These are phyloP conservation scores for Jamesozyma hellenica DNA, from an alignment of 805 yeast genomes.

Conservation along the genomic window DNA sequence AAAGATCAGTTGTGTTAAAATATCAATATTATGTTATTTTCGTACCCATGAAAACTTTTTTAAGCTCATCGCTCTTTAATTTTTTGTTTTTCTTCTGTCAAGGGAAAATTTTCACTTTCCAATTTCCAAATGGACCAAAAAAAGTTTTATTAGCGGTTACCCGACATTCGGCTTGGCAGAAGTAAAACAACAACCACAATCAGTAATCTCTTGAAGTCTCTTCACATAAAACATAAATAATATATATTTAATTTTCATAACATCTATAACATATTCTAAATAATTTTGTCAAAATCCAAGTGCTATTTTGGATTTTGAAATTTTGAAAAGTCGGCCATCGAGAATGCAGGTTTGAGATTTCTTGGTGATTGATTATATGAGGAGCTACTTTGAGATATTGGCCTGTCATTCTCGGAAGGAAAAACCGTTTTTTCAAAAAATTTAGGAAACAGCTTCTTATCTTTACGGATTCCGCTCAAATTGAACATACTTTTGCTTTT, in stretches of 20 bases:
- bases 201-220: too few relatives aligned
- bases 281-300: neutral
- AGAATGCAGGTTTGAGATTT: slow-evolving; percentile 5
- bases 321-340: slow-evolving; percentile 24
- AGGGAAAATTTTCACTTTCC: neutral
- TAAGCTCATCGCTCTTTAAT: neutral
- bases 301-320: slow-evolving; percentile 9
- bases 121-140: neutral
- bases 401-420: neutral
- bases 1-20: too few relatives aligned
- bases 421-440: neutral
- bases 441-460: neutral
- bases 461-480: slow-evolving; percentile 3
- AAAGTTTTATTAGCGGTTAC: neutral
- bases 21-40: too few relatives aligned
- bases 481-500: slow-evolving; percentile 27
- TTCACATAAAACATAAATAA: too few relatives aligned
- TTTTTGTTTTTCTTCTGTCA: neutral
- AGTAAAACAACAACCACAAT: too few relatives aligned
- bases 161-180: too few relatives aligned
- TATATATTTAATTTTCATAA: too few relatives aligned
- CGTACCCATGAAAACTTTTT: too few relatives aligned
- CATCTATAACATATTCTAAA: too few relatives aligned
- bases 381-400: slow-evolving; percentile 2
- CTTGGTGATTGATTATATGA: slow-evolving; percentile 4